phyloP scores from a whole-genome alignment of 176 grass and related monocot species.

The Aegilops speltoides region DNA sequence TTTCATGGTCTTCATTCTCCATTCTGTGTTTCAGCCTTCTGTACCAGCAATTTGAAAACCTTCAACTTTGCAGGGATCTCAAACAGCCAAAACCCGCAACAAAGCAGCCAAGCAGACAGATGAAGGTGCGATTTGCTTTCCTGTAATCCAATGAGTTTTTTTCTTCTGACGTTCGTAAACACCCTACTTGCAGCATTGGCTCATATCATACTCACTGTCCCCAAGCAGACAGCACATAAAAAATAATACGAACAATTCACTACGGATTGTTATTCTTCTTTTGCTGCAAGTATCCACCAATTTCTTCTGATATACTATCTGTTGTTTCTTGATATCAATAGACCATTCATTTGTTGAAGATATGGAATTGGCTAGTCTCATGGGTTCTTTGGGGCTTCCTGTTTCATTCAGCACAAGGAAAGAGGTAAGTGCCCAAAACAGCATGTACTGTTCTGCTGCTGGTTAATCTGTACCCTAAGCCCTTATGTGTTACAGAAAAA shows the following conservation, averaged over 20 bases:
- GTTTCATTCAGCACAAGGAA: constrained; percentile 82
- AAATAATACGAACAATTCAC: not conserved
- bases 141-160: constrained; percentile 1
- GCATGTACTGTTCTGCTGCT: constrained; percentile 2
- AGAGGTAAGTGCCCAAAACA: constrained; percentile 42
- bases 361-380: constrained; percentile 71
- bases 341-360: constrained; percentile 47
- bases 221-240: not conserved
- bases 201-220: not conserved
- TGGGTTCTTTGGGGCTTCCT: constrained; percentile 93
- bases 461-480: constrained; percentile 20
- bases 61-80: constrained; percentile 37
- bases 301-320: constrained; percentile 30
- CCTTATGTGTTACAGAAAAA: constrained; percentile 49
- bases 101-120: constrained; percentile 19
- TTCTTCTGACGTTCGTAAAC: not conserved
- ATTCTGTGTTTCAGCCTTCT: not conserved
- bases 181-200: not conserved
- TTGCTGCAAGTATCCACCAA: constrained; percentile 2
- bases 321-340: constrained; percentile 28
- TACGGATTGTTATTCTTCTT: constrained; percentile 1
- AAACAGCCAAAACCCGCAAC: not conserved
- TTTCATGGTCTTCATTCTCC: not conserved
- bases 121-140: constrained; percentile 28
- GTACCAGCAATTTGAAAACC: constrained; percentile 5